phyloP scores from a whole-genome alignment of 805 yeast genomes.

The Metschnikowia henanensis region DNA sequence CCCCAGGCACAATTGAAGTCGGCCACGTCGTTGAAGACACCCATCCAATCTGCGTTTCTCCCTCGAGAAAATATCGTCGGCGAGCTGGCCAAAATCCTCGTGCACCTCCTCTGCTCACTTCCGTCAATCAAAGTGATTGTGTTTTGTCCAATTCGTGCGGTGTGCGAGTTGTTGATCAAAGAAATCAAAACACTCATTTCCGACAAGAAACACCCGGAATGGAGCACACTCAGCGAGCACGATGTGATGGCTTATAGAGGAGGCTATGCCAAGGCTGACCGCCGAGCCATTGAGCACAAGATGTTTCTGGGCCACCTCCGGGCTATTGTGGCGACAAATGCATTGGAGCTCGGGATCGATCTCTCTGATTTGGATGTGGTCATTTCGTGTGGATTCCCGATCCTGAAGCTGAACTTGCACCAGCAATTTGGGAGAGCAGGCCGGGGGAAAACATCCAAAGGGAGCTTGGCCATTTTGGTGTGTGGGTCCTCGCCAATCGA shows the following conservation, averaged over 20 bases:
- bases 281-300: slow-evolving; percentile 83
- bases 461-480: slow-evolving; percentile 81
- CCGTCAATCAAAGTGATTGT: slow-evolving; percentile 77
- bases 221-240: slow-evolving; percentile 42
- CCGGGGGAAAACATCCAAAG: slow-evolving; percentile 64
- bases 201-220: slow-evolving; percentile 33
- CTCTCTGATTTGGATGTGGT: slow-evolving; percentile 93
- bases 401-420: slow-evolving; percentile 80
- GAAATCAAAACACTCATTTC: slow-evolving; percentile 63
- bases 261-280: slow-evolving; percentile 84
- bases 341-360: slow-evolving; percentile 94
- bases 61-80: slow-evolving; percentile 66
- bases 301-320: slow-evolving; percentile 86
- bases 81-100: slow-evolving; percentile 75
- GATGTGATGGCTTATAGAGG: slow-evolving; percentile 93
- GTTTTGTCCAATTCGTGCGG: slow-evolving; percentile 82
- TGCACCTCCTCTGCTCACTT: slow-evolving; percentile 55
- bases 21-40: slow-evolving; percentile 12
- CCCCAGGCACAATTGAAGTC: slow-evolving; percentile 12
- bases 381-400: slow-evolving; percentile 89
- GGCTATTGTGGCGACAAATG: slow-evolving; percentile 93
- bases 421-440: slow-evolving; percentile 99
- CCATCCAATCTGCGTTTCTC: slow-evolving; percentile 18
- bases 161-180: slow-evolving; percentile 86
- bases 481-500: slow-evolving; percentile 85